Evolutionary conservation across 257 asterid species (phyloP).

Genomic region (Solanum piurae): DNA sequence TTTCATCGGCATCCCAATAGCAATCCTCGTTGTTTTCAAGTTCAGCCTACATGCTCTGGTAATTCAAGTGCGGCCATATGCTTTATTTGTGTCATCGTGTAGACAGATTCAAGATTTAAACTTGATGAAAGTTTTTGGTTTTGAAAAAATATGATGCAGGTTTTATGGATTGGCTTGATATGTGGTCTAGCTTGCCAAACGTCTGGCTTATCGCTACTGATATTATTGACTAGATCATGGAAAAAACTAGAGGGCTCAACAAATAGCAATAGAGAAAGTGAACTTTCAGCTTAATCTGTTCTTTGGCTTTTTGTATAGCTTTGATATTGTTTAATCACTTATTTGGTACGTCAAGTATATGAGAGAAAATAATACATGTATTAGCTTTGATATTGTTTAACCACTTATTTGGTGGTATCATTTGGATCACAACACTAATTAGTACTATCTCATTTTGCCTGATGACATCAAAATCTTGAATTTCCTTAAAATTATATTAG

Average conservation of each 20-base stretch:
- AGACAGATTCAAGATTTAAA: background rate
- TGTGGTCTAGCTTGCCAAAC: slow-evolving; percentile 51
- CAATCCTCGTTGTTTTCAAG: slow-evolving; percentile 48
- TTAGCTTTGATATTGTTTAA: background rate
- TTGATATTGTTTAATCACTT: too few relatives aligned
- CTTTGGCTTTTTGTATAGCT: too few relatives aligned
- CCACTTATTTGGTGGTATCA: background rate
- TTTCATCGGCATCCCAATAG: slow-evolving; percentile 52
- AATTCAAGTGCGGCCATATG: background rate
- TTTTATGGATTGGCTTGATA: slow-evolving; percentile 63
- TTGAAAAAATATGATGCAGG: slow-evolving; percentile 20
- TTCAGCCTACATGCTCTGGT: slow-evolving; percentile 45
- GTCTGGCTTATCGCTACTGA: slow-evolving; percentile 35
- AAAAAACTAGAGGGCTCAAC: background rate
- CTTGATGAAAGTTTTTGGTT: background rate
- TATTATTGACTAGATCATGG: background rate
- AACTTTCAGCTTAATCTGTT: background rate
- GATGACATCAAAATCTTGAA: background rate
- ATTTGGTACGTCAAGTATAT: background rate
- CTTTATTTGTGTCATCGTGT: background rate
- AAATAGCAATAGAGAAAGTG: background rate
- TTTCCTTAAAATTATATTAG: background rate
- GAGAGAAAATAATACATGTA: background rate
- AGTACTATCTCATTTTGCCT: background rate
- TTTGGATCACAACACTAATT: background rate